Conservation (phyloP, 129 eudicot genomes). For the Erigeron canadensis region DNA sequence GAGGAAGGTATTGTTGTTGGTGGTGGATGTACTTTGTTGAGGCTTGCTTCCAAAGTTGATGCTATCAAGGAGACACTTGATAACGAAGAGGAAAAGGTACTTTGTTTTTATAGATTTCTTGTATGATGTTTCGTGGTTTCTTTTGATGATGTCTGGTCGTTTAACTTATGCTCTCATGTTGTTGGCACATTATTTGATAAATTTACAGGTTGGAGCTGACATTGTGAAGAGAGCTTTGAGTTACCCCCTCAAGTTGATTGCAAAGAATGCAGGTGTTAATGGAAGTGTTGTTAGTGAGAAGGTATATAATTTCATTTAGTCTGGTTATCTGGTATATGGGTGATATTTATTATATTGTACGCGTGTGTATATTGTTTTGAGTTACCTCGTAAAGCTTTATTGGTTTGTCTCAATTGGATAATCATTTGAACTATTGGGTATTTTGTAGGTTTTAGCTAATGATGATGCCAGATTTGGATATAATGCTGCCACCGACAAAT, state of each 20-base stretch:
- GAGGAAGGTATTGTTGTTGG: constrained; percentile 95
- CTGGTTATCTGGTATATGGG: not conserved
- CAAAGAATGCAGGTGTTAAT: constrained; percentile 85
- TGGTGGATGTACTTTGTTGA: constrained; percentile 82
- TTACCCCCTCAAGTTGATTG: constrained; percentile 77
- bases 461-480: constrained; percentile 63
- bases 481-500: constrained; percentile 78
- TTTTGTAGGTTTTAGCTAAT: constrained; percentile 52
- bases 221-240: constrained; percentile 80
- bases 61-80: constrained; percentile 78
- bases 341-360: not conserved
- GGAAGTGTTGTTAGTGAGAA: constrained; percentile 84
- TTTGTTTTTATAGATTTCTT: not conserved
- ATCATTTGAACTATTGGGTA: not conserved
- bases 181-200: not conserved
- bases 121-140: not conserved
- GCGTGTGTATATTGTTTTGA: too few species aligned
- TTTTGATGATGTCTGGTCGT: not conserved
- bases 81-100: constrained; percentile 76
- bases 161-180: not conserved
- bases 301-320: constrained; percentile 30
- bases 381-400: not conserved
- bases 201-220: constrained; percentile 72
- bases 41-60: constrained; percentile 80
- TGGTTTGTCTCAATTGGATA: not conserved